A percentile compares a stretch with the other conserved stretches of the same genome.
These are phyloP conservation scores for Ogataea philodendri DNA, from an alignment of 805 yeast species.

Conservation along the genomic window DNA sequence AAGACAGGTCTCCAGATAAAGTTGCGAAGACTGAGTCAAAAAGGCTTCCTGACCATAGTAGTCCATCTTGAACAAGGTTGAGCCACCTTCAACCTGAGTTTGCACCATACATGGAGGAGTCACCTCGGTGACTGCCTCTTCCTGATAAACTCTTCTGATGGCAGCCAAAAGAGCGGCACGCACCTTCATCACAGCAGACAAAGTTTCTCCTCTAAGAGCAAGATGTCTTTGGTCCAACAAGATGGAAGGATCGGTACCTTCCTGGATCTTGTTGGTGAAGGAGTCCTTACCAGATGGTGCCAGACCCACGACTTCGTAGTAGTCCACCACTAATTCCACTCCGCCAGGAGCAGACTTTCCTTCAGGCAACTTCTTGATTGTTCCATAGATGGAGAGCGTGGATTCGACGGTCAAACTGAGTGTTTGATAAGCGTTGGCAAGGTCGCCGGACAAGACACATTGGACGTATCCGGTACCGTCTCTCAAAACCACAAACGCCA, in stretches of 20 bases:
- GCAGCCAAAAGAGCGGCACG: constrained; percentile 76
- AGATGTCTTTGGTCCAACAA: constrained; percentile 94
- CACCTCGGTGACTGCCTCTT: constrained; percentile 79
- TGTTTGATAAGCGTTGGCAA: constrained; percentile 88
- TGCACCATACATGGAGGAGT: constrained; percentile 99
- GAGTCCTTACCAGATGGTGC: constrained; percentile 98
- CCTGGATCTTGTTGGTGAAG: constrained; percentile 90
- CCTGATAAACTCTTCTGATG: constrained; percentile 72
- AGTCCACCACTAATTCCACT: constrained; percentile 89
- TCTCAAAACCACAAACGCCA: constrained; percentile 86
- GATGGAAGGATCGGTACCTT: constrained; percentile 89
- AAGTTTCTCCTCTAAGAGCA: constrained; percentile 93
- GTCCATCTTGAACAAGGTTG: constrained; percentile 87
- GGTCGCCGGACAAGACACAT: constrained; percentile 82
- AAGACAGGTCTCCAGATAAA: constrained; percentile 92
- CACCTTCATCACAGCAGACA: constrained; percentile 90
- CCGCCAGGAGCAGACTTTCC: constrained; percentile 98
- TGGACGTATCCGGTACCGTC: constrained; percentile 94
- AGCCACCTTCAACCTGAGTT: constrained; percentile 99
- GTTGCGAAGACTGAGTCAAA: constrained; percentile 95
- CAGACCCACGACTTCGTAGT: constrained; percentile 81
- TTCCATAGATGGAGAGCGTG: constrained; percentile 77
- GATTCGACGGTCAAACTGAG: constrained; percentile 84
- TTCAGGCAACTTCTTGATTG: constrained; percentile 80
- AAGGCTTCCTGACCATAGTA: constrained; percentile 97